Percentiles rank a stretch among this genome's conserved stretches.
These are phyloP conservation scores for Backusella morwellensis DNA, from an alignment of 192 early-diverging fungal genomes.

Conservation along the genomic window DNA sequence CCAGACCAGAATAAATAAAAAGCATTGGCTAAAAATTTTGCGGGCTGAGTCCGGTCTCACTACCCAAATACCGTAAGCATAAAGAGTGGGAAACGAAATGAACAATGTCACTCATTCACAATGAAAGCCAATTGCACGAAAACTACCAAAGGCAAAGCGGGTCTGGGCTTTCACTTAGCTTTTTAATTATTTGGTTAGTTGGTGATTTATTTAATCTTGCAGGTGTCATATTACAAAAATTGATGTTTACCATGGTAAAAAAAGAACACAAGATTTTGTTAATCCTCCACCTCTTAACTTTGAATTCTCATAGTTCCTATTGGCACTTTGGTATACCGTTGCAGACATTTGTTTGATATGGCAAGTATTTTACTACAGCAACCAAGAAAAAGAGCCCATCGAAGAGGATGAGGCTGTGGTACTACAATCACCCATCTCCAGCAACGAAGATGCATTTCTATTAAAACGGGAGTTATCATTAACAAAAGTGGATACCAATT, in stretches of 20 bases:
- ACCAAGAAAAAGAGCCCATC: background rate
- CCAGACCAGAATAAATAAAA: too few species aligned
- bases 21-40: too few species aligned
- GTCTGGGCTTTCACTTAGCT: conserved; percentile 68
- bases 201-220: conserved; percentile 77
- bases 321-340: conserved; percentile 69
- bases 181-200: conserved; percentile 71
- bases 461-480: background rate
- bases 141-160: conserved; percentile 78
- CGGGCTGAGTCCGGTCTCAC: too few species aligned
- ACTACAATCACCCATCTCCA: background rate
- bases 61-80: too few species aligned
- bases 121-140: conserved; percentile 65
- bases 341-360: conserved; percentile 64
- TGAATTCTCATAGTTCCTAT: conserved; percentile 39
- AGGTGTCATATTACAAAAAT: conserved; percentile 62
- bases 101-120: conserved; percentile 44
- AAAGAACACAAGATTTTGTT: background rate
- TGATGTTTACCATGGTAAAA: conserved; percentile 69
- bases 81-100: background rate
- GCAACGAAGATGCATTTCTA: background rate
- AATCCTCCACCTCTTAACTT: background rate
- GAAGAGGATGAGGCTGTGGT: background rate
- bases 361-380: conserved; percentile 61
- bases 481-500: background rate